These are phyloP conservation scores for Paracorniculantispora psalliotae DNA, from an alignment of 2,329 filamentous ascomycete genomes.

Conservation along the genomic window DNA sequence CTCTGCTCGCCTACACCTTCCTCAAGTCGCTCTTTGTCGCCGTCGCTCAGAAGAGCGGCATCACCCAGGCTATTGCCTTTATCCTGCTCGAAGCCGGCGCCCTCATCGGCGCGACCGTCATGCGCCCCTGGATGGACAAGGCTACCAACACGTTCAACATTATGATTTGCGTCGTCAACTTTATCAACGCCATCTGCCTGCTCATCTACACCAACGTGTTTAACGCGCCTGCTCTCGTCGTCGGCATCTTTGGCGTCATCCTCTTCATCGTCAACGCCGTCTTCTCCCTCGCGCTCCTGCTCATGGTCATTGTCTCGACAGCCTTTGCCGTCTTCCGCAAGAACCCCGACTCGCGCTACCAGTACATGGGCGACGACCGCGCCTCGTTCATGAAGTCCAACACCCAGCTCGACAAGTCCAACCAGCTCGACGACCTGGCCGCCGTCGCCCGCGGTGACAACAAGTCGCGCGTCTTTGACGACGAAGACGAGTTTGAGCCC, in stretches of 20 bases:
- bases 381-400: constrained; percentile 97
- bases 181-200: constrained; percentile 83
- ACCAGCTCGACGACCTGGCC: constrained; percentile 84
- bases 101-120: constrained; percentile 70
- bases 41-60: constrained; percentile 65
- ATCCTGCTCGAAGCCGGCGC: constrained; percentile 76
- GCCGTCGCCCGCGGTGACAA: constrained; percentile 86
- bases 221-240: constrained; percentile 74
- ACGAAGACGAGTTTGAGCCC: constrained; percentile 4
- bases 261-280: constrained; percentile 85
- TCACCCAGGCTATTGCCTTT: constrained; percentile 74
- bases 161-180: constrained; percentile 82
- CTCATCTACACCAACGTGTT: constrained; percentile 86
- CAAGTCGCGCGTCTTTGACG: constrained; percentile 9
- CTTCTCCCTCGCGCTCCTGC: constrained; percentile 74
- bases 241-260: constrained; percentile 81
- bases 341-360: constrained; percentile 91
- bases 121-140: constrained; percentile 98
- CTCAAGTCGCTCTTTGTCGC: constrained; percentile 87
- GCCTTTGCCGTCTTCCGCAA: constrained; percentile 74
- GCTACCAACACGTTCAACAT: constrained; percentile 97
- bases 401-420: constrained; percentile 68
- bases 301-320: constrained; percentile 66
- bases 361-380: constrained; percentile 93
- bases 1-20: constrained; percentile 71